Base-by-base conservation (phyloP, 2,329 filamentous ascomycete genomes). In the Stagonosporopsis cucurbitacearum region DNA sequence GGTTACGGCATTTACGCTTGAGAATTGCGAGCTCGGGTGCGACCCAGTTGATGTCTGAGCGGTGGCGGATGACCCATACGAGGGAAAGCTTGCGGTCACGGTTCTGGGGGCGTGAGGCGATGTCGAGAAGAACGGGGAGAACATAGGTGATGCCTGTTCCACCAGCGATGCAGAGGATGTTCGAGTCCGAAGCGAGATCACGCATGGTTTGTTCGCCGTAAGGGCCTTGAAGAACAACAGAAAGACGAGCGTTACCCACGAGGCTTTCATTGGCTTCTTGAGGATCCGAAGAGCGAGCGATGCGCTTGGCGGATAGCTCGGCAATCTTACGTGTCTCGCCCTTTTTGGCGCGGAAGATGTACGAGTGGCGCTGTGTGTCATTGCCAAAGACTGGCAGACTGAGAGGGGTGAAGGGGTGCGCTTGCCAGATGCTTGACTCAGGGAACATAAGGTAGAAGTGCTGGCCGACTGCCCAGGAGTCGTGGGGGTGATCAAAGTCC, bases 371-470 rank as follows among this genome's bases (percentile, higher is more conserved):
- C 54, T 69, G 69, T 13, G 58, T 57, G 20, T 68, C 63, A 15
- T 65, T 57, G 13, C 67, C 65, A 15, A 59, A 67, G 0, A 69
- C 53, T 2, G 68, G 68, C 3, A 59, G 62, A 17, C 66, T 71
- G 48, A 68, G 68, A 8, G 64, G 68, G 5, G 86, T 77, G 67
- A 91, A 89, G 0, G 88, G 88, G 65, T 91, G 88, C 0, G 86
- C 86, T 72, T 91, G 88, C 86, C 87, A 90, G 63, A 91, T 81
- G 63, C 82, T 87, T 28, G 85, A 78, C 57, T 87, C 82, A 0
- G 86, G 79, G 64, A 91, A 91, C 70, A 83, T 88, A 15, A 91
- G 77, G 65, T 86, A 91, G 71, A 89, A 91, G 67, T 91, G 89
- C 72, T 91, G 86, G 9, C 89, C 88, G 12, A 88, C 77, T 12